Conservation (phyloP, 2,329 filamentous ascomycete species). For the Didymosphaeria variabile region DNA sequence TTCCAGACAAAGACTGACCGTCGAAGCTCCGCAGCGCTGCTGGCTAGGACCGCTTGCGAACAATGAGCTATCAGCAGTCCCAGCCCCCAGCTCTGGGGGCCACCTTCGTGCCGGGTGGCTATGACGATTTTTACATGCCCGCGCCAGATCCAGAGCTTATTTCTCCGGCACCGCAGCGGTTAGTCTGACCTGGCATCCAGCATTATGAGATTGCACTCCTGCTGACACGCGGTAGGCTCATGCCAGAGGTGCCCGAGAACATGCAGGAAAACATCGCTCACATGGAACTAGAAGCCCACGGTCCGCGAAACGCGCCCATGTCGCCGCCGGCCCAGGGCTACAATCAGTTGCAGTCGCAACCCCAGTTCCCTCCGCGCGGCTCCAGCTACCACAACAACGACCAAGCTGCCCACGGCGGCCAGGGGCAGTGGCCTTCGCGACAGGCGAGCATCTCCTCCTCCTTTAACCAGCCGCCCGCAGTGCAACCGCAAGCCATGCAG, state of each 20-base stretch:
- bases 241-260: conserved; percentile 94
- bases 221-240: conserved; percentile 70
- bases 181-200: conserved; percentile 42
- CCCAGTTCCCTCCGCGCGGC: conserved; percentile 41
- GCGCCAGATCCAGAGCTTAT: conserved; percentile 67
- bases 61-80: conserved; percentile 50
- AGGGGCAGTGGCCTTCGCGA: conserved; percentile 42
- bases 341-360: conserved; percentile 33
- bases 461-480: conserved; percentile 48
- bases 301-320: conserved; percentile 43
- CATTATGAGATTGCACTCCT: conserved; percentile 33
- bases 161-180: conserved; percentile 76
- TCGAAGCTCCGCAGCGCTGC: not conserved
- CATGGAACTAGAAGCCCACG: conserved; percentile 82
- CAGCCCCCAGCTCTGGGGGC: conserved; percentile 54
- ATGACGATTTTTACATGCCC: conserved; percentile 74
- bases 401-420: conserved; percentile 23
- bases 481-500: conserved; percentile 38
- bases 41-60: conserved; percentile 19
- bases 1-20: conserved; percentile 41
- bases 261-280: conserved; percentile 95
- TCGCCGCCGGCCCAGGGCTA: conserved; percentile 41
- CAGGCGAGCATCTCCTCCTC: conserved; percentile 49
- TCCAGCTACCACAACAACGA: conserved; percentile 40
- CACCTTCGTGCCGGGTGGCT: conserved; percentile 73